These are phyloP conservation scores for Postia placenta DNA, from an alignment of 768 basidiomycete genomes.

Conservation along the genomic window DNA sequence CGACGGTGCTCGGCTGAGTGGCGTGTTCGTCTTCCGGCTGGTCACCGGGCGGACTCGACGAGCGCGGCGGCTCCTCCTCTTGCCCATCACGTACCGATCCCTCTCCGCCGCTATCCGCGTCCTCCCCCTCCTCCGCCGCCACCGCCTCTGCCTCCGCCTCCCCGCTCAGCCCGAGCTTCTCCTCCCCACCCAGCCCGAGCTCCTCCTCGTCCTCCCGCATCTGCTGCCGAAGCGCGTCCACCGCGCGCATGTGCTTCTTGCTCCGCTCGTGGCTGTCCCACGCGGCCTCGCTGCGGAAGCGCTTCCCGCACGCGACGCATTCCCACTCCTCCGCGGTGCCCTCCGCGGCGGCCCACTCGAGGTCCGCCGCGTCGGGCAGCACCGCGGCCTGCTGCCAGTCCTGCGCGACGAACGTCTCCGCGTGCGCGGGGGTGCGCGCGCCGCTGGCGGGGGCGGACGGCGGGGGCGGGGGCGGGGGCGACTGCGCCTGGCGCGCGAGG, in stretches of 20 bases:
- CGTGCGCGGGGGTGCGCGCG: conserved; percentile 21
- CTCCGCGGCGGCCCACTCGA: conserved; percentile 72
- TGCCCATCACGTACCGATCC: conserved; percentile 2
- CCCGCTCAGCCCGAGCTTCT: conserved; percentile 13
- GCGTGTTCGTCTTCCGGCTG: not conserved
- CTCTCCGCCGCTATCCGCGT: not conserved
- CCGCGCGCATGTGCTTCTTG: conserved; percentile 86
- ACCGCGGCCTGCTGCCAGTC: conserved; percentile 73
- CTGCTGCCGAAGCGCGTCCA: conserved; percentile 68
- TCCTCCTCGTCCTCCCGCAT: conserved; percentile 74
- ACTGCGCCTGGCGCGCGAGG: conserved; percentile 40
- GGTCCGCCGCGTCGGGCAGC: conserved; percentile 44
- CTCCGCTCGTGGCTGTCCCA: conserved; percentile 97
- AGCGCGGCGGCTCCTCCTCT: conserved; percentile 6
- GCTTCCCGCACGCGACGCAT: conserved; percentile 91
- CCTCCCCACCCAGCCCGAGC: conserved; percentile 44
- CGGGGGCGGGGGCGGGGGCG: conserved; percentile 19
- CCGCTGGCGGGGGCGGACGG: conserved; percentile 1
- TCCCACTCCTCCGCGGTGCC: conserved; percentile 78
- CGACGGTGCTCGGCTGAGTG: not conserved
- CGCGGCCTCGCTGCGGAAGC: conserved; percentile 85
- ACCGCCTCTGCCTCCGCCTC: conserved; percentile 19
- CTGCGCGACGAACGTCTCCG: conserved; percentile 66
- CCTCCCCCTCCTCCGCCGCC: conserved; percentile 6
- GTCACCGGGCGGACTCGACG: conserved; percentile 2